phyloP scores from a whole-genome alignment of 306 rosid species.

The Sphenostylis stenocarpa region DNA sequence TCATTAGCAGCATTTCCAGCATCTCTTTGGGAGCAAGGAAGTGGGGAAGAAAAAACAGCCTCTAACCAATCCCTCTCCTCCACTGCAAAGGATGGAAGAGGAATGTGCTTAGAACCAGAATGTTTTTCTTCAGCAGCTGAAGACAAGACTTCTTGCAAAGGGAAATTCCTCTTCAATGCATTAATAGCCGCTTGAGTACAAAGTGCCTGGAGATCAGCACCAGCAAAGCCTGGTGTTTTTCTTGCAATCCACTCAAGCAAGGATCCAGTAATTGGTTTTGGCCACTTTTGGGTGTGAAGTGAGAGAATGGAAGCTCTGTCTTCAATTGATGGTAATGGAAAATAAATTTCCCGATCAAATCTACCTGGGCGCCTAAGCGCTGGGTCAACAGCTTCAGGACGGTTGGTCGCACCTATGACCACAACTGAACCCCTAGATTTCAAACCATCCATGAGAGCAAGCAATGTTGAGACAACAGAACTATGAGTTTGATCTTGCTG shows the following conservation, averaged over 20 bases:
- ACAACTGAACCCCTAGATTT: slow-evolving; percentile 97
- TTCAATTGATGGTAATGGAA: slow-evolving; percentile 85
- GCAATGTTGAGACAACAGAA: slow-evolving; percentile 97
- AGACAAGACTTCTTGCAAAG: slow-evolving; percentile 77
- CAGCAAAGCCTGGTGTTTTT: slow-evolving; percentile 91
- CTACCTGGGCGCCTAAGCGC: slow-evolving; percentile 97
- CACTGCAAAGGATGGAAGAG: slow-evolving; percentile 85
- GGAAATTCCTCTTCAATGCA: slow-evolving; percentile 92
- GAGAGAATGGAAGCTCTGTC: slow-evolving; percentile 97
- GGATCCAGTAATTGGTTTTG: slow-evolving; percentile 75
- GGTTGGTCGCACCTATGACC: slow-evolving; percentile 97
- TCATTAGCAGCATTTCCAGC: slow-evolving; percentile 96
- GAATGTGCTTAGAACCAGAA: slow-evolving; percentile 51
- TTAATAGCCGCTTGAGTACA: slow-evolving; percentile 95
- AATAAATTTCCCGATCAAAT: slow-evolving; percentile 93
- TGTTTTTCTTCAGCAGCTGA: slow-evolving; percentile 68
- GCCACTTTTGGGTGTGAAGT: slow-evolving; percentile 96
- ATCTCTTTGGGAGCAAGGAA: slow-evolving; percentile 93
- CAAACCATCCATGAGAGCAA: slow-evolving; percentile 94
- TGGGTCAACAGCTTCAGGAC: slow-evolving; percentile 97
- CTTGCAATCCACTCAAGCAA: slow-evolving; percentile 83
- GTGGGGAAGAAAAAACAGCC: slow-evolving; percentile 72
- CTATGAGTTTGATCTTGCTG: slow-evolving; percentile 98
- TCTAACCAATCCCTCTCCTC: slow-evolving; percentile 98
- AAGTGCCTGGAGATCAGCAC: slow-evolving; percentile 99